Percentiles rank a stretch among this genome's conserved stretches.
Evolutionary conservation across 257 asterid genomes (phyloP).

Genomic region (Solanum virginianum): DNA sequence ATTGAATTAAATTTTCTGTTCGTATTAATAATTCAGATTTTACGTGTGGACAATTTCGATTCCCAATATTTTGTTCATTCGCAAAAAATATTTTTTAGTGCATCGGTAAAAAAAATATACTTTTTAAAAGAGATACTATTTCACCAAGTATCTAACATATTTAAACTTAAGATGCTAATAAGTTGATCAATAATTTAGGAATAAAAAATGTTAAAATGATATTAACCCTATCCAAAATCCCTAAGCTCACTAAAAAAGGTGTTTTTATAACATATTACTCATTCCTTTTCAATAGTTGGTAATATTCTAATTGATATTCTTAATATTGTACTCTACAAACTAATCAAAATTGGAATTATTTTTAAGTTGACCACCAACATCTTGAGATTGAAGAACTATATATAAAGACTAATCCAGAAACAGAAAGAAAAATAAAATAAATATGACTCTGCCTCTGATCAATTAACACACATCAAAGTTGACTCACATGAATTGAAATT

Average conservation of each 20-base stretch:
- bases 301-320: slow-evolving; percentile 4
- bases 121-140: too few species aligned
- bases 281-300: neutral
- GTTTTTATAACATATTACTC: too few species aligned
- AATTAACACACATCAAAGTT: neutral
- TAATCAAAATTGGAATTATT: neutral
- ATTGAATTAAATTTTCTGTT: too few species aligned
- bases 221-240: neutral
- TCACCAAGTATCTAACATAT: too few species aligned
- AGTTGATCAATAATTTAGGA: too few species aligned
- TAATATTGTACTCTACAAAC: neutral
- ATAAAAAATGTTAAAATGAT: too few species aligned
- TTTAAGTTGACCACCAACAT: slow-evolving; percentile 14
- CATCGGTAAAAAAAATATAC: too few species aligned
- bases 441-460: neutral
- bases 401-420: neutral
- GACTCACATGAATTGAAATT: neutral
- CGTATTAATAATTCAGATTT: too few species aligned
- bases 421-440: neutral
- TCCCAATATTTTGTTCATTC: too few species aligned
- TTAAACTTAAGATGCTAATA: too few species aligned
- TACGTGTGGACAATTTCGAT: too few species aligned
- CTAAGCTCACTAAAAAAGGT: neutral
- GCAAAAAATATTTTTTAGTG: too few species aligned
- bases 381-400: slow-evolving; percentile 26